Evolutionary conservation across 140 eudicot species (phyloP).

Genomic region (Stevia rebaudiana): DNA sequence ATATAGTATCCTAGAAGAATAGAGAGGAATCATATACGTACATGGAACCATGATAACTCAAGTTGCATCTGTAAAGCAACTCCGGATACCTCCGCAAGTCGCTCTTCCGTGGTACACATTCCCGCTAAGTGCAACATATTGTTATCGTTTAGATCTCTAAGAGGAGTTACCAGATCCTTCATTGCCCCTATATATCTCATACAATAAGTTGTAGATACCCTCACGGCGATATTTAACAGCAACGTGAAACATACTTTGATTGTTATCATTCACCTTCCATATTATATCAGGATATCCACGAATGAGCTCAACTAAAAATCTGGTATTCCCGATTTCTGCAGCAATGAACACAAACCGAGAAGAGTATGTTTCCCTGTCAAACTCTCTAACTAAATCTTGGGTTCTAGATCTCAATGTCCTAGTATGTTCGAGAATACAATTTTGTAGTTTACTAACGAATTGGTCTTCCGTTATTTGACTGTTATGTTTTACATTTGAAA

Average conservation of each 20-base stretch:
- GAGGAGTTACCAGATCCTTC: slow-evolving; percentile 33
- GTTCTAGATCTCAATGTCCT: no score
- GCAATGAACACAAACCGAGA: slow-evolving; percentile 22
- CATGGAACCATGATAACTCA: slow-evolving; percentile 48
- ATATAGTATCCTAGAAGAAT: background rate
- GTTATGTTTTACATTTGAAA: no score
- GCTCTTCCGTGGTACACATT: slow-evolving; percentile 22
- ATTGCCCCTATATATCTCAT: slow-evolving; percentile 40
- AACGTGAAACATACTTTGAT: slow-evolving; percentile 29
- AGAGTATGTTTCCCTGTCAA: slow-evolving; percentile 6
- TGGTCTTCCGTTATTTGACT: no score
- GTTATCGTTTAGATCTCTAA: slow-evolving; percentile 13
- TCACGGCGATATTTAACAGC: slow-evolving; percentile 38
- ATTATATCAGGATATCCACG: slow-evolving; percentile 34
- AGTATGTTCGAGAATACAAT: no score
- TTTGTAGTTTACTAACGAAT: no score
- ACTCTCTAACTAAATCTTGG: no score
- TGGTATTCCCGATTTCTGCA: slow-evolving; percentile 32
- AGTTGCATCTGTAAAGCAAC: slow-evolving; percentile 50
- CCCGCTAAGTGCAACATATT: no score
- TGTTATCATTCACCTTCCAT: slow-evolving; percentile 38
- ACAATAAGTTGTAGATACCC: no score
- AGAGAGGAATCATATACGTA: slow-evolving; percentile 1
- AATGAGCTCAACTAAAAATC: slow-evolving; percentile 21
- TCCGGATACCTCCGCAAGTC: slow-evolving; percentile 36